phyloP scores from a whole-genome alignment of 2,329 filamentous ascomycete genomes.

The Aspergillus spinulosporus region DNA sequence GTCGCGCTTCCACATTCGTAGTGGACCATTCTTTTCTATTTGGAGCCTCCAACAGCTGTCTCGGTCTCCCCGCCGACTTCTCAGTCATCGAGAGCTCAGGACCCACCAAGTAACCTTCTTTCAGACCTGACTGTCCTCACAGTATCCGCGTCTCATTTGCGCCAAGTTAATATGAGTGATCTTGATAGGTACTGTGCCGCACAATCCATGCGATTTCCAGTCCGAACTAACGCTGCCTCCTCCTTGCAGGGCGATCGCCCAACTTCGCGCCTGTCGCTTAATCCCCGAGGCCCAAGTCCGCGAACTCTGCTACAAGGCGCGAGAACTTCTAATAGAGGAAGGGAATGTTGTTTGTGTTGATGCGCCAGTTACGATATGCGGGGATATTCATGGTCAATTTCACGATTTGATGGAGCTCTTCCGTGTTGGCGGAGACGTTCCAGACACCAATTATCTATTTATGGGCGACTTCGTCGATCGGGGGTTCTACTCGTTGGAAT shows the following conservation, averaged over 20 bases:
- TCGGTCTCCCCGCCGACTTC: slow-evolving; percentile 12
- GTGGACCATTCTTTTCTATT: slow-evolving; percentile 17
- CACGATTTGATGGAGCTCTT: slow-evolving; percentile 97
- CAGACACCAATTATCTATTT: slow-evolving; percentile 94
- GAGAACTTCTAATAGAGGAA: slow-evolving; percentile 94
- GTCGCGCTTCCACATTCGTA: slow-evolving; percentile 22
- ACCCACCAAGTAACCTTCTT: slow-evolving; percentile 19
- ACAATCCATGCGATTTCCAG: no score
- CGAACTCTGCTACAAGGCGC: slow-evolving; percentile 94
- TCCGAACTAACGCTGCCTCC: slow-evolving; percentile 13
- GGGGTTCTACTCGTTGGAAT: slow-evolving; percentile 96
- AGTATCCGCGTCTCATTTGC: slow-evolving; percentile 6
- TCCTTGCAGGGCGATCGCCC: slow-evolving; percentile 76
- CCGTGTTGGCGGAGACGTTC: slow-evolving; percentile 86
- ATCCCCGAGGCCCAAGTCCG: slow-evolving; percentile 95
- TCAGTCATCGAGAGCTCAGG: slow-evolving; percentile 11
- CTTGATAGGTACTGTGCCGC: slow-evolving; percentile 70
- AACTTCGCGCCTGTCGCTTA: slow-evolving; percentile 90
- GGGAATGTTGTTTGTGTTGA: slow-evolving; percentile 95
- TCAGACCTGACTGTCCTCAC: slow-evolving; percentile 7
- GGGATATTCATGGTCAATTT: slow-evolving; percentile 95
- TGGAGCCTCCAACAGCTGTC: slow-evolving; percentile 11
- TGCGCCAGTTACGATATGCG: slow-evolving; percentile 94
- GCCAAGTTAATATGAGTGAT: slow-evolving; percentile 71
- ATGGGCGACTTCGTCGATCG: slow-evolving; percentile 99